These are phyloP conservation scores for Podila minutissima DNA, from an alignment of 192 early-diverging fungal species.

Conservation along the genomic window DNA sequence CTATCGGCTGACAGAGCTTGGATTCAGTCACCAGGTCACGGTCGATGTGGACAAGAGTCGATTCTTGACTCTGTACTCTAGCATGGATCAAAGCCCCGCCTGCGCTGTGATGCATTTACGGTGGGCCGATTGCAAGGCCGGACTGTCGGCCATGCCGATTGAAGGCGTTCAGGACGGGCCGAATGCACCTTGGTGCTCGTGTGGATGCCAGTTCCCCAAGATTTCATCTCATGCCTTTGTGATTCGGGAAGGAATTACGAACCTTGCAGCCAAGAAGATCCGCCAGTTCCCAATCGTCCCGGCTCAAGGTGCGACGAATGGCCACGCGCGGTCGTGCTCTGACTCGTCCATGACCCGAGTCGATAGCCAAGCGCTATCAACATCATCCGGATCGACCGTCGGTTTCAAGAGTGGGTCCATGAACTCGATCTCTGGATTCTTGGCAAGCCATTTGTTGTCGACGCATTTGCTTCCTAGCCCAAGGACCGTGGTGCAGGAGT, in stretches of 20 bases:
- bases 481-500: slow-evolving; percentile 9
- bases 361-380: slow-evolving; percentile 3
- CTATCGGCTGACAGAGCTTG: slow-evolving; percentile 55
- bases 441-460: slow-evolving; percentile 30
- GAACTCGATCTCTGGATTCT: slow-evolving; percentile 45
- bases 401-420: slow-evolving; percentile 31
- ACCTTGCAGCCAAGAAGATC: slow-evolving; percentile 14
- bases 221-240: slow-evolving; percentile 43
- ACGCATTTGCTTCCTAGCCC: slow-evolving; percentile 10
- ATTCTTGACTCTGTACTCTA: slow-evolving; percentile 63
- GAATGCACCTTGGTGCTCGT: slow-evolving; percentile 21
- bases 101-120: slow-evolving; percentile 51
- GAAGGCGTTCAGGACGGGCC: slow-evolving; percentile 5
- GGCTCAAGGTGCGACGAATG: neutral
- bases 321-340: slow-evolving; percentile 28
- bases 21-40: slow-evolving; percentile 58
- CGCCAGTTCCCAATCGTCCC: slow-evolving; percentile 19
- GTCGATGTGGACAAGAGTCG: slow-evolving; percentile 46
- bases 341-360: slow-evolving; percentile 22
- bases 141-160: neutral
- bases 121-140: slow-evolving; percentile 32
- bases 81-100: slow-evolving; percentile 50
- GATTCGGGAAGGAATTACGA: slow-evolving; percentile 30
- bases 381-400: neutral
- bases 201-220: slow-evolving; percentile 46